Evolutionary conservation across 2,329 filamentous ascomycete species (phyloP), one percentile per base, ranked within the genome.

Genomic region (Colletotrichum tropicale): DNA sequence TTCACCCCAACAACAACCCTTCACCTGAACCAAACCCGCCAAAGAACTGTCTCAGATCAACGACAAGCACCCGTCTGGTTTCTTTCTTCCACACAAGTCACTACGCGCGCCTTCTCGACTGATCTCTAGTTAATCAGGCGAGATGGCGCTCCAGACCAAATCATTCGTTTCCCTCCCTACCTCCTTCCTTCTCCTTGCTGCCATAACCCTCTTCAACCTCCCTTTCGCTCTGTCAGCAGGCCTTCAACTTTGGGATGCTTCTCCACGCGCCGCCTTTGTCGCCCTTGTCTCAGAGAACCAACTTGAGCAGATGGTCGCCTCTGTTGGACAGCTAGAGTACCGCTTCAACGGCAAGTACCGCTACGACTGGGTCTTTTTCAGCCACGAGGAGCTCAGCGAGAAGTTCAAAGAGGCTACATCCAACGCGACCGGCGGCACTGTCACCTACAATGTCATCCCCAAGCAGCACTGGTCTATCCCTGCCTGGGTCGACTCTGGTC

Each of bases 321-420:
- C 92, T 38, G 95, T 98, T 88, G 85, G 85, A 34, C 94, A 98
- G 80, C 77, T 86, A 5, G 84, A 86, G 72, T 78, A 81, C 6
- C 80, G 80, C 2, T 98, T 95, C 93, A 98, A 98, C 81, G 86
- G 87, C 81, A 95, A 95, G 78, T 94, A 95, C 87, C 94, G 94
- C 80, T 98, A 98, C 81, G 94, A 95, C 60, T 98, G 95, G 94
- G 93, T 94, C 56, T 96, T 98, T 86, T 95, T 97, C 89, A 97
- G 96, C 84, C 92, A 95, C 80, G 91, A 93, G 68, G 92, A 93
- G 6, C 96, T 98, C 82, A 93, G 92, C 6, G 91, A 94, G 10
- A 91, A 94, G 75, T 98, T 98, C 87, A 96, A 94, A 82, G 86
- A 86, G 43, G 86, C 87, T 74, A 95, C 94, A 0, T 88, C 89